Percentiles rank a stretch among this genome's conserved stretches.
phyloP scores from a whole-genome alignment of 371 early-diverging fungal genomes.

The Lichtheimia corymbifera region DNA sequence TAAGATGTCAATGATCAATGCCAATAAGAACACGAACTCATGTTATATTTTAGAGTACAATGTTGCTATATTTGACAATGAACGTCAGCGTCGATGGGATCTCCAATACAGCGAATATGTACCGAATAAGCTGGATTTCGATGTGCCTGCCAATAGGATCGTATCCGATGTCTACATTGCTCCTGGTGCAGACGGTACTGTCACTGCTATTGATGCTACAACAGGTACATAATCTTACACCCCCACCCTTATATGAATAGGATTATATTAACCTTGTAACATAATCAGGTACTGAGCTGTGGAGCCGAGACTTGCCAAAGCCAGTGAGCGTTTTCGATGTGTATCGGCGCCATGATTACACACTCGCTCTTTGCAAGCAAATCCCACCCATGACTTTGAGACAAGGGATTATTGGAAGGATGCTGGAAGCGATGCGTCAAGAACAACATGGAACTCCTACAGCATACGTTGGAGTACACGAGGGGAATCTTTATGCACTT shows the following conservation, averaged over 20 bases:
- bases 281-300: conserved; percentile 23
- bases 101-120: conserved; percentile 48
- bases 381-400: conserved; percentile 26
- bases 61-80: conserved; percentile 25
- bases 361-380: conserved; percentile 35
- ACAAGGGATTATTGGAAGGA: conserved; percentile 30
- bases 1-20: conserved; percentile 10
- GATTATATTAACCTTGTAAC: background rate
- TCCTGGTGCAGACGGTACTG: conserved; percentile 31
- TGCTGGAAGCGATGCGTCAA: conserved; percentile 15
- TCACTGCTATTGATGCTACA: conserved; percentile 35
- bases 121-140: conserved; percentile 41
- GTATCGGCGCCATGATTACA: conserved; percentile 34
- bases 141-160: conserved; percentile 23
- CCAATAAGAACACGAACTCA: background rate
- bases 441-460: conserved; percentile 13
- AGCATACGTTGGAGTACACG: conserved; percentile 58
- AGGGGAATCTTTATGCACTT: conserved; percentile 61
- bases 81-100: conserved; percentile 33
- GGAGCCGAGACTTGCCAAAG: conserved; percentile 31
- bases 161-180: conserved; percentile 45
- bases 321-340: conserved; percentile 47
- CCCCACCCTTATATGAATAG: too few species aligned
- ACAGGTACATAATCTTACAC: conserved; percentile 18
- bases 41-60: conserved; percentile 26